These are phyloP conservation scores for Diacronema lutheri DNA, from an alignment of 78 protist species.

Conservation along the genomic window DNA sequence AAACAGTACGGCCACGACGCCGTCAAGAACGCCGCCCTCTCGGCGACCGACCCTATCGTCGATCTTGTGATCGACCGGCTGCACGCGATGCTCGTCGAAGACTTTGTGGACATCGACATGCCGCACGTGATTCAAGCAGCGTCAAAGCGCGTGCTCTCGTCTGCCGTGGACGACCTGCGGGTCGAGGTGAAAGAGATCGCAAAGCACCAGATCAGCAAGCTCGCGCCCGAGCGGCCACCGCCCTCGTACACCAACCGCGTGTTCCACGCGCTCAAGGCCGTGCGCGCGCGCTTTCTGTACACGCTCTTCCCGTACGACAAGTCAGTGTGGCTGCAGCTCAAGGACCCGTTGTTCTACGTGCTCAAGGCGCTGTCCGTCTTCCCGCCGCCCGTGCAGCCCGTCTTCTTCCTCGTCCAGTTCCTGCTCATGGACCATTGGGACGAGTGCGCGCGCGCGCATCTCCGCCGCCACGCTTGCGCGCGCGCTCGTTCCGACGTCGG, in stretches of 20 bases:
- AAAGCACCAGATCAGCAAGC: no score
- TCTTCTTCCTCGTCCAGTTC: conserved; percentile 16
- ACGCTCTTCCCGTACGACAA: not conserved
- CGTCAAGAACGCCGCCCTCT: not conserved
- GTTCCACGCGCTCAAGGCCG: not conserved
- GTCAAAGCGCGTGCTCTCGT: not conserved
- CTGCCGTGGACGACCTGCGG: not conserved
- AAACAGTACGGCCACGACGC: not conserved
- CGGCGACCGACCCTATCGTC: not conserved
- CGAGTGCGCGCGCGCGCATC: no score
- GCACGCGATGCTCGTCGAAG: not conserved
- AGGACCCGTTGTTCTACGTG: not conserved
- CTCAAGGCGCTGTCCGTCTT: conserved; percentile 1
- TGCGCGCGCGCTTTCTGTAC: not conserved
- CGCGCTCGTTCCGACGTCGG: no score
- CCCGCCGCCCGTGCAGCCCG: not conserved
- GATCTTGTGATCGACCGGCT: not conserved
- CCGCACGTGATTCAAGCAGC: not conserved
- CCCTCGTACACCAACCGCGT: no score
- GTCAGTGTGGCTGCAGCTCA: not conserved
- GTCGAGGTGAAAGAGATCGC: not conserved
- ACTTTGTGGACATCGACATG: not conserved
- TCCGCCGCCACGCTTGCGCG: no score
- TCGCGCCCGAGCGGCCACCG: not conserved
- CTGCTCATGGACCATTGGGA: not conserved